phyloP scores from a whole-genome alignment of 768 basidiomycete genomes.

The Hortiboletus campestris region DNA sequence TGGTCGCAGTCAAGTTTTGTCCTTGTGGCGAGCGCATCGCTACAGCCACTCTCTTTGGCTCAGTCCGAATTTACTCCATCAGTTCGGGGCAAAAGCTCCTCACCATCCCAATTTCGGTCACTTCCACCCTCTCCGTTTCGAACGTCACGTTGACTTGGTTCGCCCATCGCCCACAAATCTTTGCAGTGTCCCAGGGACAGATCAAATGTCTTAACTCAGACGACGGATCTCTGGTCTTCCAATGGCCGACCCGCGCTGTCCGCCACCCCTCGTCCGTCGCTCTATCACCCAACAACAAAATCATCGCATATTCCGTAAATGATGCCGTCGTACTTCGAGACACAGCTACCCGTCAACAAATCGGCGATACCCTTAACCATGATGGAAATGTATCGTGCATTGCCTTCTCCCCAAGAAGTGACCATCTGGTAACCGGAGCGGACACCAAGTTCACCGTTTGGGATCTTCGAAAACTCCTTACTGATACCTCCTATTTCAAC shows the following conservation, averaged over 20 bases:
- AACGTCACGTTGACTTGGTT: slow-evolving; percentile 14
- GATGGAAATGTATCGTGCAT: slow-evolving; percentile 10
- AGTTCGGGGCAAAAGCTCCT: slow-evolving; percentile 11
- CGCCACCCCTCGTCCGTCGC: slow-evolving; percentile 8
- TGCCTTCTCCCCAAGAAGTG: slow-evolving; percentile 8
- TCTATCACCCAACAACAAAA: slow-evolving; percentile 11
- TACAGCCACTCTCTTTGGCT: slow-evolving; percentile 21
- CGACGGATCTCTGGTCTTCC: slow-evolving; percentile 10
- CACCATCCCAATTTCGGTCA: slow-evolving; percentile 16
- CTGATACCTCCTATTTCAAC: background rate
- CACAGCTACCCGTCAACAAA: slow-evolving; percentile 6
- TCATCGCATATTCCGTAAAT: slow-evolving; percentile 17
- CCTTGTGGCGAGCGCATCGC: slow-evolving; percentile 17
- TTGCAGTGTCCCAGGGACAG: slow-evolving; percentile 17
- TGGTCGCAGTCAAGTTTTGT: slow-evolving; percentile 19
- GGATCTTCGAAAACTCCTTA: slow-evolving; percentile 7
- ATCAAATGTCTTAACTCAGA: slow-evolving; percentile 16
- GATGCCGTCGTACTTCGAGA: slow-evolving; percentile 8
- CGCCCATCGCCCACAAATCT: slow-evolving; percentile 8
- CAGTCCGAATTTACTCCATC: slow-evolving; percentile 12
- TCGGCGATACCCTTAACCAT: slow-evolving; percentile 8
- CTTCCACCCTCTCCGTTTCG: background rate
- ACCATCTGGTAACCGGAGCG: slow-evolving; percentile 3
- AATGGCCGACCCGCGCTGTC: slow-evolving; percentile 13
- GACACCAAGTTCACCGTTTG: slow-evolving; percentile 14